Percentiles rank a stretch among this genome's conserved stretches.
Evolutionary conservation across 208 protist species (phyloP).

Genomic region (Porcisia hertigi): DNA sequence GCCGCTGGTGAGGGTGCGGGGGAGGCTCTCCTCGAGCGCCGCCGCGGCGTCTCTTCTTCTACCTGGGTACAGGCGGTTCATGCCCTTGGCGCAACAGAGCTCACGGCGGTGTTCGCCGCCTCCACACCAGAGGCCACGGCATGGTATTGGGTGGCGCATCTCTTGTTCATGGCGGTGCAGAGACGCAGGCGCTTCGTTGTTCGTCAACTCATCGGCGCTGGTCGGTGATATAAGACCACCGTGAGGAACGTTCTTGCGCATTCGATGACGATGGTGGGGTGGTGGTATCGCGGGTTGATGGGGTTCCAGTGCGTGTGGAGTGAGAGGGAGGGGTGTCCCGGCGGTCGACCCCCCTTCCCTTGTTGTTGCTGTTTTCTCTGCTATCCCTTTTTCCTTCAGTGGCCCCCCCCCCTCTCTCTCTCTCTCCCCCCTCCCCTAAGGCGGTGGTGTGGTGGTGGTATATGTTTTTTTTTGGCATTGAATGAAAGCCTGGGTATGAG

Average conservation of each 20-base stretch:
- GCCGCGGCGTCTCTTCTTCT: conserved; percentile 12
- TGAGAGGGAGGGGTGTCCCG: too few relatives aligned
- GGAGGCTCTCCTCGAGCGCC: neutral
- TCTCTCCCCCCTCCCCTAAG: too few relatives aligned
- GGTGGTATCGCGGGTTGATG: neutral
- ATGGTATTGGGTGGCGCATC: conserved; percentile 54
- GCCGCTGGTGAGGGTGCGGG: neutral
- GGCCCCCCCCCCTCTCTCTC: too few relatives aligned
- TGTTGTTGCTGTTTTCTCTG: too few relatives aligned
- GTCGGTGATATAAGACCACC: neutral
- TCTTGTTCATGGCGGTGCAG: conserved; percentile 42
- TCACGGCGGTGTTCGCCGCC: conserved; percentile 56
- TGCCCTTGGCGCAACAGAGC: conserved; percentile 38
- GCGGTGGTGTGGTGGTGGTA: too few relatives aligned
- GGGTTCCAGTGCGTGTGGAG: neutral
- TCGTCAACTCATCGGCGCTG: conserved; percentile 21
- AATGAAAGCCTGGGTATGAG: too few relatives aligned
- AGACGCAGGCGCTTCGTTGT: conserved; percentile 18
- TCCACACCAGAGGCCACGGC: conserved; percentile 43
- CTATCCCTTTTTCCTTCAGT: too few relatives aligned
- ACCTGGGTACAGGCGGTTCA: conserved; percentile 14
- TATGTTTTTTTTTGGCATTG: too few relatives aligned
- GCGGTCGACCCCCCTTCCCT: too few relatives aligned
- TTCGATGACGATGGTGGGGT: neutral
- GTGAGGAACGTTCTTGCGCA: neutral